Evolutionary conservation across 352 stramenopile genomes (phyloP), one percentile per base, ranked within the genome.

Genomic region (Phytophthora cajani): DNA sequence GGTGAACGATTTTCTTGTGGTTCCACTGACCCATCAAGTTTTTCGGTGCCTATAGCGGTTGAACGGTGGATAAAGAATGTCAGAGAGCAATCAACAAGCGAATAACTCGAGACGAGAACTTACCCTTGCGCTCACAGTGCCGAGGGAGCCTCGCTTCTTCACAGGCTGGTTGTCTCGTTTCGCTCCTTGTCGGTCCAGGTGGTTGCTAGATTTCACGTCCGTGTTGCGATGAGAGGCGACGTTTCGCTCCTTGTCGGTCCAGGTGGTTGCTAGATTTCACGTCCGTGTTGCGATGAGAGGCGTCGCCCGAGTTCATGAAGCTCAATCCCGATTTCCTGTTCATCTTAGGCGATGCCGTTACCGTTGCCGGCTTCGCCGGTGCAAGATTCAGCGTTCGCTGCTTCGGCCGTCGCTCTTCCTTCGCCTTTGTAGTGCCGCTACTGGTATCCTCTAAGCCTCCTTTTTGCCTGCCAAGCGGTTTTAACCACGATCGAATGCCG

Each of bases 41-140:
- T 38, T 38, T 38, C 32, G 32, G 32, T 38, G 32, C 32, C 32
- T 38, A 38, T 11, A 11, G 3, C 10, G 3, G 32, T 38, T 38
- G 32, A 38, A 38, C 32, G 9, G 8, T 38, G 10, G 12, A 30
- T 4, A 17, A 50, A 23, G 40, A 52, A 32, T 14, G 21, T 61
- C 58, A 71, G 55, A 12, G 5, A 19, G 23, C 9, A 33, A 21
- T 16, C 16, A 50, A 50, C 44, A 23, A 25, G 38, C 40, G 32
- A 38, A 8, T 12, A 16, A 4, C 16, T 50, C n/a, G 10, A 50
- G 8, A 55, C n/a, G 10, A 50, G 8, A 55, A 64, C 71, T 32
- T 69, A 78, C 71, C 51, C 46, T 65, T 42, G 64, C 69, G 32
- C 69, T 73, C 19, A 77, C 40, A 50, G 58, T 75, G 47, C 59